Conservation (phyloP, 441 rosid species). For the Brassica hybrid region DNA sequence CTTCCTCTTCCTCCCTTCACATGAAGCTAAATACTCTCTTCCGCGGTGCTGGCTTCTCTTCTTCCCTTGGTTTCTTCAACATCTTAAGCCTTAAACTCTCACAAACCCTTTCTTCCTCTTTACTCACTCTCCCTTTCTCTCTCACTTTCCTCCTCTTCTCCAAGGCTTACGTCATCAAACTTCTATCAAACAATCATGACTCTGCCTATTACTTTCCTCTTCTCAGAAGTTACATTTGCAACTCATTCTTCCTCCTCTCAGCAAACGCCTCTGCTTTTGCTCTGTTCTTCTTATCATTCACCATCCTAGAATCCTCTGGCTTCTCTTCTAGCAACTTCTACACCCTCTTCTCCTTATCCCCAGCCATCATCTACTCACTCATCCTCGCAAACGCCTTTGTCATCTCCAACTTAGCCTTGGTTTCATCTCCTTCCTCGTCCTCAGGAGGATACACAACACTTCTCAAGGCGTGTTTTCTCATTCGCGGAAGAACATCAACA, state of each 20-base stretch:
- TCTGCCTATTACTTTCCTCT: slow-evolving; percentile 56
- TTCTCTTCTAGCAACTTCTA: slow-evolving; percentile 43
- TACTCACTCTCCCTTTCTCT: slow-evolving; percentile 71
- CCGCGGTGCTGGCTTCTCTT: slow-evolving; percentile 74
- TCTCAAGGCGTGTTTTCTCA: slow-evolving; percentile 60
- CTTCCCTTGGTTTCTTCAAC: slow-evolving; percentile 65
- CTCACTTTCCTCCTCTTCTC: slow-evolving; percentile 72
- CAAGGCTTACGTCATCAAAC: slow-evolving; percentile 60
- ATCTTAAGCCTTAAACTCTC: slow-evolving; percentile 71
- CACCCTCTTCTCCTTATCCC: slow-evolving; percentile 53
- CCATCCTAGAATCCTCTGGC: slow-evolving; percentile 49
- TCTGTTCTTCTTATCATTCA: slow-evolving; percentile 59
- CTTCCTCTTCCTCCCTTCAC: slow-evolving; percentile 46
- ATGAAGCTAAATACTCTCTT: slow-evolving; percentile 54
- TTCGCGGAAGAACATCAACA: slow-evolving; percentile 60
- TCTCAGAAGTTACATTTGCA: slow-evolving; percentile 56
- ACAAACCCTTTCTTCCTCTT: slow-evolving; percentile 62
- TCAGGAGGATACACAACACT: slow-evolving; percentile 61
- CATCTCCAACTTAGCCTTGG: slow-evolving; percentile 69
- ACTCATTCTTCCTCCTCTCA: slow-evolving; percentile 60
- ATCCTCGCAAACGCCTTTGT: slow-evolving; percentile 67
- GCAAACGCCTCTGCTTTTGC: slow-evolving; percentile 79
- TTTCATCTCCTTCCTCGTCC: slow-evolving; percentile 41
- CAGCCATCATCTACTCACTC: slow-evolving; percentile 71
- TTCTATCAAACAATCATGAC: slow-evolving; percentile 34